phyloP scores from a whole-genome alignment of 2,329 filamentous ascomycete species.

The Sarocladiaceae sp. region DNA sequence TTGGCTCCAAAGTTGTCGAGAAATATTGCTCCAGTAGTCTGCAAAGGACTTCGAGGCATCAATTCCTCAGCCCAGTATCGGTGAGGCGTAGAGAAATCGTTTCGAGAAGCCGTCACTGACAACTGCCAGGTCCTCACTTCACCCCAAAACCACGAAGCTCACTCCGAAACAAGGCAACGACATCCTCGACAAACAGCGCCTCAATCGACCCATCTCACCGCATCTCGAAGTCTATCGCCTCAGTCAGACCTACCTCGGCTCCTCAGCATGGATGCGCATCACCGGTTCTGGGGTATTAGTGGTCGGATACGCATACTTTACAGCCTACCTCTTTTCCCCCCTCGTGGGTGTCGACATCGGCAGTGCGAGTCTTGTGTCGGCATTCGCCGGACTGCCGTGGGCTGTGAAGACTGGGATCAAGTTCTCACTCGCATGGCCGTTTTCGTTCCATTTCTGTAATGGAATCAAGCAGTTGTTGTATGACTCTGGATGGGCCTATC shows the following conservation, averaged over 20 bases:
- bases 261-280: slow-evolving; percentile 65
- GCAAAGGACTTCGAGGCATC: too few species aligned
- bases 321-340: slow-evolving; percentile 71
- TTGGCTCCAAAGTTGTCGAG: too few species aligned
- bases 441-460: slow-evolving; percentile 44
- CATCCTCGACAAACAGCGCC: slow-evolving; percentile 60
- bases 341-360: slow-evolving; percentile 55
- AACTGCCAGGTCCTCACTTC: not conserved
- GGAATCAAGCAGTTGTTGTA: slow-evolving; percentile 41
- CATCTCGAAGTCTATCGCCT: slow-evolving; percentile 75
- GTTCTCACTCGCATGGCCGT: slow-evolving; percentile 43
- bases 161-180: not conserved
- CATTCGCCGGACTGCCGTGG: slow-evolving; percentile 51
- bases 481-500: slow-evolving; percentile 3
- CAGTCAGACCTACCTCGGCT: slow-evolving; percentile 72
- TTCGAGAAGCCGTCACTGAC: too few species aligned
- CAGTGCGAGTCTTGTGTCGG: slow-evolving; percentile 47
- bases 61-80: too few species aligned
- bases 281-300: slow-evolving; percentile 65
- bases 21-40: too few species aligned
- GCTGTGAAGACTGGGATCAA: slow-evolving; percentile 47
- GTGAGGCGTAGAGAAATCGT: too few species aligned
- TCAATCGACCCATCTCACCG: slow-evolving; percentile 69
- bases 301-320: slow-evolving; percentile 66
- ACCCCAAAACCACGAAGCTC: not conserved